These are phyloP conservation scores for Colletotrichum aenigma DNA, from an alignment of 2,329 filamentous ascomycete genomes.

Conservation along the genomic window DNA sequence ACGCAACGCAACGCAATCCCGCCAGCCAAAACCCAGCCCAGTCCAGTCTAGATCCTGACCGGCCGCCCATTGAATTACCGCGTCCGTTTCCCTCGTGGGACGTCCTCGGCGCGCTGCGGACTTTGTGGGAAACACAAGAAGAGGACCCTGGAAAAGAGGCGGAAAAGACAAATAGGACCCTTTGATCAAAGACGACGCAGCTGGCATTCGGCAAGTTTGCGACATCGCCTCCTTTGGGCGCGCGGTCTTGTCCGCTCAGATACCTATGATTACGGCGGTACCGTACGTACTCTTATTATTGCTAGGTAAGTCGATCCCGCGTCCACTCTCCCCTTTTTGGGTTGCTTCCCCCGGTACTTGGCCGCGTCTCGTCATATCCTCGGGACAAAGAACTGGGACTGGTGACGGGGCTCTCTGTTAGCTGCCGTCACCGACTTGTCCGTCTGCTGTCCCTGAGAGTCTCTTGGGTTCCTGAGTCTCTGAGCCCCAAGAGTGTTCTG, in stretches of 20 bases:
- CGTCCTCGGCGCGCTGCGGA: neutral
- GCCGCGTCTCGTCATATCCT: slow-evolving; percentile 14
- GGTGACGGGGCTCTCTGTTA: neutral
- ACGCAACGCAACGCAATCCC: neutral
- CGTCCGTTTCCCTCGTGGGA: neutral
- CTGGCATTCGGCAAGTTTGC: neutral
- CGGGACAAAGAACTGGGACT: slow-evolving; percentile 9
- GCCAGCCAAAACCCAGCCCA: neutral
- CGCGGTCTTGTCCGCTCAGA: neutral
- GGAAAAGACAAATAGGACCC: neutral
- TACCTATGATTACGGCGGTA: neutral
- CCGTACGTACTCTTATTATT: neutral
- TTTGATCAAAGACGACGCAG: neutral
- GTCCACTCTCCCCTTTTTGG: neutral
- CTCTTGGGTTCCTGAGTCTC: neutral
- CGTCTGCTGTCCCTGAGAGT: neutral
- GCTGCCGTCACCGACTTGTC: neutral
- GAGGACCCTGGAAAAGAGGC: neutral
- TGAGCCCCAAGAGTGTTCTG: neutral
- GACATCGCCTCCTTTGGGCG: neutral
- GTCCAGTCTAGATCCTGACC: neutral
- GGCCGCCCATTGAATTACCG: neutral
- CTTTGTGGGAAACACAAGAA: neutral
- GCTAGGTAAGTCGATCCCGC: neutral
- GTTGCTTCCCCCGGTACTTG: slow-evolving; percentile 3